Evolutionary conservation across 768 basidiomycete species (phyloP).

Genomic region (Panus rudis): DNA sequence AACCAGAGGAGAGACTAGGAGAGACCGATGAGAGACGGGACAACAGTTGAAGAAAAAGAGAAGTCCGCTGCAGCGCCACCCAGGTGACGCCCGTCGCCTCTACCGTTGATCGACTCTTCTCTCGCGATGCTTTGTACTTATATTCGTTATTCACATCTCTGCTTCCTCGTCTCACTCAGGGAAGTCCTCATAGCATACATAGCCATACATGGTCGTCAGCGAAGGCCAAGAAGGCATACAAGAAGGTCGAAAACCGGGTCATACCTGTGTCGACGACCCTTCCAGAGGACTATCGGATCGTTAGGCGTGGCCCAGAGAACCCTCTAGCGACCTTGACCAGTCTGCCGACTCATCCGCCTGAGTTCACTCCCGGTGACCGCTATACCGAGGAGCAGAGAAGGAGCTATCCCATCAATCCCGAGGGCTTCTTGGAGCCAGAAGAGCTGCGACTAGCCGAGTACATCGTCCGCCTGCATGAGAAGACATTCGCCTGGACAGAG

Average conservation of each 20-base stretch:
- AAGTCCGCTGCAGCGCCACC: too few species aligned
- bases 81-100: too few species aligned
- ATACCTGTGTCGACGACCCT: conserved; percentile 24
- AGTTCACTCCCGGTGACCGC: conserved; percentile 20
- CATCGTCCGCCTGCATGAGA: conserved; percentile 10
- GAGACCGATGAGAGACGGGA: too few species aligned
- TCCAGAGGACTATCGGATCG: conserved; percentile 28
- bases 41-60: too few species aligned
- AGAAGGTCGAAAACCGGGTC: conserved; percentile 24
- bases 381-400: conserved; percentile 19
- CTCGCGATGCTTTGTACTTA: too few species aligned
- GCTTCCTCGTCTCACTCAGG: too few species aligned
- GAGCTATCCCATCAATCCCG: conserved; percentile 20
- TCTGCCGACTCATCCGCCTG: conserved; percentile 25
- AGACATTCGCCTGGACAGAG: conserved; percentile 17
- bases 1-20: too few species aligned
- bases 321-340: conserved; percentile 24
- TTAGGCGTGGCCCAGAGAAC: conserved; percentile 25
- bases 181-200: too few species aligned
- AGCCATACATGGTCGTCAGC: too few species aligned
- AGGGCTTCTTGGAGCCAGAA: conserved; percentile 23
- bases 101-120: too few species aligned
- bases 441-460: conserved; percentile 20
- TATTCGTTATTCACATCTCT: too few species aligned
- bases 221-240: conserved; percentile 17